Evolutionary conservation across 1,284 basidiomycete species (phyloP), one percentile per base, ranked within the genome.

Genomic region (Apiotrichum siamense): DNA sequence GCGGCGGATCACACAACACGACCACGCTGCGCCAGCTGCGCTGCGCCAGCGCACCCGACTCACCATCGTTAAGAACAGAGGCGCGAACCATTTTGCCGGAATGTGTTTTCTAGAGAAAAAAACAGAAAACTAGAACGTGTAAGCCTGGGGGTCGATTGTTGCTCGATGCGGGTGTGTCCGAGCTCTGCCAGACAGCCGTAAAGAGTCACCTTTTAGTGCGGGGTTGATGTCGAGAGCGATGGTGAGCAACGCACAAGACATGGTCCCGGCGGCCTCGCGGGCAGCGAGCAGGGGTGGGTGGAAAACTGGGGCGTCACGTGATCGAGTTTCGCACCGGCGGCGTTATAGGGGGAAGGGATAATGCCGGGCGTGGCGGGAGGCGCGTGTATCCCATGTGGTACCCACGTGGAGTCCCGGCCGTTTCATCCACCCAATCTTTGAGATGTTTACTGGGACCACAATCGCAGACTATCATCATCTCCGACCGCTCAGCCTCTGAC

Each of bases 31-130:
- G n/a, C n/a, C n/a, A n/a, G n/a, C n/a, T n/a, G n/a, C n/a, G n/a
- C n/a, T n/a, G n/a, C n/a, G n/a, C n/a, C n/a, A n/a, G n/a, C n/a
- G n/a, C n/a, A n/a, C n/a, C n/a, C n/a, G n/a, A n/a, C n/a, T n/a
- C n/a, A n/a, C 25, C 23, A 44, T 89, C 83, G 55, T 75, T 75
- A 54, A 76, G 72, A 47, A 76, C 73, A 57, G 73, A 75, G 56
- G 66, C 64, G 61, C 73, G 66, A 59, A 74, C 70, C 73, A 74
- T 76, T 61, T 72, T 71, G 65, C 55, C 31, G 15, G 38, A 44
- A 35, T 35, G 33, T 35, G 33, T 13, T 39, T 39, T 24, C 21
- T 32, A 15, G 29, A 21, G 26, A 7, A 5, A 29, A 18, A n/a
- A 10, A 18, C 20, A 12, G 27, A 15, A 26, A 37, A 31, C n/a